Evolutionary conservation across 2,329 filamentous ascomycete species (phyloP).

Genomic region (Nakataea oryzae): DNA sequence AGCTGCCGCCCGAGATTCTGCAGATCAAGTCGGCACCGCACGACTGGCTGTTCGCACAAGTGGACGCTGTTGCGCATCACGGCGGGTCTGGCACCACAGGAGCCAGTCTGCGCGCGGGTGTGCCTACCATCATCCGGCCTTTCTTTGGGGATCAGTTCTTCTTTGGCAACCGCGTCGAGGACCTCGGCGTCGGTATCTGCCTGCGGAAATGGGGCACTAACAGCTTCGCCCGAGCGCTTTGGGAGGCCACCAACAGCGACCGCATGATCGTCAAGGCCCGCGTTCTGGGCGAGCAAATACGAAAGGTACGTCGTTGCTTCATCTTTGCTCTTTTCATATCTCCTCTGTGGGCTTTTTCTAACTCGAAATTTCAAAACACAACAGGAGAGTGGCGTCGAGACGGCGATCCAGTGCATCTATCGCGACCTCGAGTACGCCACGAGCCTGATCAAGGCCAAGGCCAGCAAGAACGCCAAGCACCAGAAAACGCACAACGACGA

Average conservation of each 20-base stretch:
- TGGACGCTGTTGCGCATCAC: constrained; percentile 91
- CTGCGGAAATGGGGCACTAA: constrained; percentile 84
- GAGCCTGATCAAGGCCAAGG: constrained; percentile 63
- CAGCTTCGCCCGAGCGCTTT: constrained; percentile 74
- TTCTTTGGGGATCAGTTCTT: constrained; percentile 99
- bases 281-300: constrained; percentile 75
- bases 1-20: constrained; percentile 68
- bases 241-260: constrained; percentile 83
- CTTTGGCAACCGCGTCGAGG: constrained; percentile 81
- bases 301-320: constrained; percentile 49
- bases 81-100: constrained; percentile 93
- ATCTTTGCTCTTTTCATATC: neutral
- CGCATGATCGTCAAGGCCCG: constrained; percentile 84
- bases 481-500: neutral
- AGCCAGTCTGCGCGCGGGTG: constrained; percentile 78
- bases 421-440: constrained; percentile 90
- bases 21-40: constrained; percentile 87
- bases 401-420: constrained; percentile 85
- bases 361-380: constrained; percentile 18
- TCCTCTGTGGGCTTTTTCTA: neutral
- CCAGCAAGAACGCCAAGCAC: constrained; percentile 33
- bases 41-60: constrained; percentile 90
- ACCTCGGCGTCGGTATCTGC: constrained; percentile 83
- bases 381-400: constrained; percentile 83
- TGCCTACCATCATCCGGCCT: constrained; percentile 89